These are phyloP conservation scores for Ziziphus jujuba DNA, from an alignment of 306 rosid genomes.

Conservation along the genomic window DNA sequence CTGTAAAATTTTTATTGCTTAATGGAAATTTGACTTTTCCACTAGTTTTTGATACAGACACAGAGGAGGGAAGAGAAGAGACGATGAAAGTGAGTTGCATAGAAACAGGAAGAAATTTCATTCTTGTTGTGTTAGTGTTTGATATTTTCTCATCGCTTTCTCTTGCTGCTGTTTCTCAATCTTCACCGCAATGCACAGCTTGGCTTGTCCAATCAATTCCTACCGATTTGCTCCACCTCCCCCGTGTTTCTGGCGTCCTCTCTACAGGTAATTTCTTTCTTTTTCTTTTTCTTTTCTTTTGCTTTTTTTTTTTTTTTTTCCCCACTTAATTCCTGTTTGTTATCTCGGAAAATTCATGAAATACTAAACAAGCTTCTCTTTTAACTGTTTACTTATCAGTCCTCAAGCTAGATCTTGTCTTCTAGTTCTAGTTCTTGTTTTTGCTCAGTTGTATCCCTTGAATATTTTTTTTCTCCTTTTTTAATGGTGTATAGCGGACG, in stretches of 20 bases:
- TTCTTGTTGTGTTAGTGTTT: slow-evolving; percentile 21
- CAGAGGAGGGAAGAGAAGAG: too few relatives aligned
- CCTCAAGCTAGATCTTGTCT: too few relatives aligned
- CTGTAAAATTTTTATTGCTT: too few relatives aligned
- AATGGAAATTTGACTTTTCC: too few relatives aligned
- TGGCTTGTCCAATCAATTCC: slow-evolving; percentile 96
- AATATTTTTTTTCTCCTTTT: neutral
- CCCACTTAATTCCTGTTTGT: neutral
- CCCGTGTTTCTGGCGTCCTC: slow-evolving; percentile 68
- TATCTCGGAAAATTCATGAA: slow-evolving; percentile 6
- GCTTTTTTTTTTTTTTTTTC: too few relatives aligned
- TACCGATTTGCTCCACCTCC: slow-evolving; percentile 73
- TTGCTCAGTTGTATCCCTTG: too few relatives aligned
- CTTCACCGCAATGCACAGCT: slow-evolving; percentile 54
- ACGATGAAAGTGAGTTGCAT: neutral
- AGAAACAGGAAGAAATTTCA: slow-evolving; percentile 1
- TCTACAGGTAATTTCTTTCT: slow-evolving; percentile 48
- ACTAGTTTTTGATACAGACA: too few relatives aligned
- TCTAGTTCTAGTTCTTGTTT: too few relatives aligned
- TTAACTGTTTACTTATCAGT: too few relatives aligned
- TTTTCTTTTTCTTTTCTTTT: too few relatives aligned
- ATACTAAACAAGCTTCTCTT: neutral
- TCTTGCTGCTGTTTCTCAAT: slow-evolving; percentile 27
- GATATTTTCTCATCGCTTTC: slow-evolving; percentile 8
- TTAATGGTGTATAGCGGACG: slow-evolving; percentile 53